A percentile compares a stretch with the other conserved stretches of the same genome.
phyloP scores from a whole-genome alignment of 371 early-diverging fungal genomes.

The Mucor racemosus region DNA sequence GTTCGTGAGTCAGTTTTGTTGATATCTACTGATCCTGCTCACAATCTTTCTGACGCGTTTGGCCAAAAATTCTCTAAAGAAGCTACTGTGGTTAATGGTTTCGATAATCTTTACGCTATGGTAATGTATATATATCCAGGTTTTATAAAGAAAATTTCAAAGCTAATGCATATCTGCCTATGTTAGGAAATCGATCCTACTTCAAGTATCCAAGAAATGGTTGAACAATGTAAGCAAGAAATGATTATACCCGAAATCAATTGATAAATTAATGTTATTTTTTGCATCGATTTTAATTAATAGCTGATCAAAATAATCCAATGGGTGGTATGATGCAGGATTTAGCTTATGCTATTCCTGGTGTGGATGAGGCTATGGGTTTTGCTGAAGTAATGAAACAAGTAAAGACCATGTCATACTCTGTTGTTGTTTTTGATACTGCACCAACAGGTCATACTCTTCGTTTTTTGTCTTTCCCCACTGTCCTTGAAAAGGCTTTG shows the following conservation, averaged over 20 bases:
- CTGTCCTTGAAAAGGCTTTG: slow-evolving; percentile 94
- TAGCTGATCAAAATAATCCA: slow-evolving; percentile 78
- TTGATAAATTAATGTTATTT: neutral
- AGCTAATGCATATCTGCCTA: neutral
- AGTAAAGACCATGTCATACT: slow-evolving; percentile 98
- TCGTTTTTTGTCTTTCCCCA: slow-evolving; percentile 97
- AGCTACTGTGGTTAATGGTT: slow-evolving; percentile 94
- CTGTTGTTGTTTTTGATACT: slow-evolving; percentile 97
- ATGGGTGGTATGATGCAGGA: slow-evolving; percentile 94
- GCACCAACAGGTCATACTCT: slow-evolving; percentile 99
- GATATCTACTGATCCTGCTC: slow-evolving; percentile 99
- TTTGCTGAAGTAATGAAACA: slow-evolving; percentile 99
- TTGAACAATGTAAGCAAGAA: slow-evolving; percentile 75
- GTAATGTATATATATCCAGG: slow-evolving; percentile 43
- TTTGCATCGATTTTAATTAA: slow-evolving; percentile 19
- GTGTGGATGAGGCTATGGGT: slow-evolving; percentile 99
- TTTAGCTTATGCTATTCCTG: slow-evolving; percentile 96
- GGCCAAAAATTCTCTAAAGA: slow-evolving; percentile 97
- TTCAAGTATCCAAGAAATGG: slow-evolving; percentile 96
- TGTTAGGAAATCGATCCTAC: slow-evolving; percentile 96
- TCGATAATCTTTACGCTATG: slow-evolving; percentile 96
- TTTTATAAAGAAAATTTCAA: neutral
- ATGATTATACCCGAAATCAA: neutral
- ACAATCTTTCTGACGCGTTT: slow-evolving; percentile 98
- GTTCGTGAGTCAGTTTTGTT: slow-evolving; percentile 93